Conservation (phyloP, 495 filamentous ascomycete genomes). For the Neurospora hispaniola region DNA sequence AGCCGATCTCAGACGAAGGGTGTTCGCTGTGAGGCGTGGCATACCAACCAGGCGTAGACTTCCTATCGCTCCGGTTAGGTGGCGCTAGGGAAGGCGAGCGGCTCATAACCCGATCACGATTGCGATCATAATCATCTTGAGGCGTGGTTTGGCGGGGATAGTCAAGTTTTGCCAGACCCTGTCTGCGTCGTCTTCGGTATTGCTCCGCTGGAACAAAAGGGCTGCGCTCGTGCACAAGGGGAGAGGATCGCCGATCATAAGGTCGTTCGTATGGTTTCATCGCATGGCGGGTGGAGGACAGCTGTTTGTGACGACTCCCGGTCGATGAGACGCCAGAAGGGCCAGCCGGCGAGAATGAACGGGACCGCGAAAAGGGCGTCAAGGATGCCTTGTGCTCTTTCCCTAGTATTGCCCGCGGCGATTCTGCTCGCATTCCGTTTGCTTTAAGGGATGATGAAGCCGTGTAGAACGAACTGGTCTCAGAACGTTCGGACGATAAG, state of each 20-base stretch:
- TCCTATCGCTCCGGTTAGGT: conserved; percentile 14
- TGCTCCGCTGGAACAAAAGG: conserved; percentile 8
- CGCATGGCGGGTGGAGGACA: conserved; percentile 16
- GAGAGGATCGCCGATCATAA: conserved; percentile 29
- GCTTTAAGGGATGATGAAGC: conserved; percentile 11
- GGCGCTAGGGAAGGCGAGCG: conserved; percentile 21
- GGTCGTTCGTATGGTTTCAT: not conserved
- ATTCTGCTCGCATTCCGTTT: conserved; percentile 19
- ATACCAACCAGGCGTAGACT: conserved; percentile 39
- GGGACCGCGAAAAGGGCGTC: conserved; percentile 32
- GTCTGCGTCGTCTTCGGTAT: not conserved
- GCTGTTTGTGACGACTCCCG: conserved; percentile 28
- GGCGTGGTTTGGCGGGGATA: not conserved
- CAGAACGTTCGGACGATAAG: conserved; percentile 22
- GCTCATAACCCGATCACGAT: conserved; percentile 16
- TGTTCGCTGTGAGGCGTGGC: conserved; percentile 45
- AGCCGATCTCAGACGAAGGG: conserved; percentile 10
- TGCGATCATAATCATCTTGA: not conserved
- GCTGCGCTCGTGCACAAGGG: conserved; percentile 20
- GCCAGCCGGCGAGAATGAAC: conserved; percentile 34
- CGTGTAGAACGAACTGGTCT: conserved; percentile 5
- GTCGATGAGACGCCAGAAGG: conserved; percentile 18
- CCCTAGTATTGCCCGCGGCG: conserved; percentile 19
- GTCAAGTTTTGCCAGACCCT: not conserved
- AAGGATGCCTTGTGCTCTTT: conserved; percentile 31